A percentile compares a stretch with the other conserved stretches of the same genome.
phyloP scores from a whole-genome alignment of 1,284 basidiomycete genomes.

The Ceratobasidium sp. region DNA sequence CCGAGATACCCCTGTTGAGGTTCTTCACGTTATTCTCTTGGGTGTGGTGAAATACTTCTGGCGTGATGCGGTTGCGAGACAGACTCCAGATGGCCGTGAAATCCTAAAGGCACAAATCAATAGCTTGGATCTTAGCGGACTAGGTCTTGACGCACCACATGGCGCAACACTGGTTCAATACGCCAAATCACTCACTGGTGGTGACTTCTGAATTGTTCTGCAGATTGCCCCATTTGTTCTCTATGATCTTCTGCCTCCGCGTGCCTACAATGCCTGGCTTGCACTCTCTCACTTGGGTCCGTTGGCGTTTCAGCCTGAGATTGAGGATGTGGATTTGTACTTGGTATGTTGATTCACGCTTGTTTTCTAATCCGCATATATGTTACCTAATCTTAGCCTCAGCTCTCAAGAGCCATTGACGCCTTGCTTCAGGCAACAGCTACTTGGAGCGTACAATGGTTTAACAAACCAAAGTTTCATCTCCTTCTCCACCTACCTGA shows the following conservation, averaged over 20 bases:
- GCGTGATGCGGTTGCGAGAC: slow-evolving; percentile 51
- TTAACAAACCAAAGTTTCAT: slow-evolving; percentile 58
- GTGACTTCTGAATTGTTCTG: slow-evolving; percentile 54
- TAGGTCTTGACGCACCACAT: slow-evolving; percentile 47
- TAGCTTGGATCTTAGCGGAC: slow-evolving; percentile 49
- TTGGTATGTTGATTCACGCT: background rate
- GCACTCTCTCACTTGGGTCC: slow-evolving; percentile 52
- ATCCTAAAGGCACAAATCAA: slow-evolving; percentile 48
- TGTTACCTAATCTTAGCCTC: background rate
- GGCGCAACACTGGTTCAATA: slow-evolving; percentile 52
- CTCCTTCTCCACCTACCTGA: slow-evolving; percentile 47
- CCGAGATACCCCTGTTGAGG: slow-evolving; percentile 55
- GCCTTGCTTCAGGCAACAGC: slow-evolving; percentile 51
- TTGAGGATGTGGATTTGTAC: slow-evolving; percentile 50
- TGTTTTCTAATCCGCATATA: too few species aligned
- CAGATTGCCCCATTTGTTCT: slow-evolving; percentile 57
- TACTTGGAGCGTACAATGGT: slow-evolving; percentile 52
- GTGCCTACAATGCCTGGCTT: slow-evolving; percentile 51
- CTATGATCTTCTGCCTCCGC: slow-evolving; percentile 49
- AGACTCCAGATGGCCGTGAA: slow-evolving; percentile 44
- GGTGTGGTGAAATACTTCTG: slow-evolving; percentile 58
- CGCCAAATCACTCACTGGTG: slow-evolving; percentile 52
- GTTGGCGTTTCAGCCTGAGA: slow-evolving; percentile 55
- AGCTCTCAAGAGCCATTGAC: slow-evolving; percentile 50
- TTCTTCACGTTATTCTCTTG: slow-evolving; percentile 55